phyloP scores from a whole-genome alignment of 2,329 filamentous ascomycete species.

The Pyrenophora teres region DNA sequence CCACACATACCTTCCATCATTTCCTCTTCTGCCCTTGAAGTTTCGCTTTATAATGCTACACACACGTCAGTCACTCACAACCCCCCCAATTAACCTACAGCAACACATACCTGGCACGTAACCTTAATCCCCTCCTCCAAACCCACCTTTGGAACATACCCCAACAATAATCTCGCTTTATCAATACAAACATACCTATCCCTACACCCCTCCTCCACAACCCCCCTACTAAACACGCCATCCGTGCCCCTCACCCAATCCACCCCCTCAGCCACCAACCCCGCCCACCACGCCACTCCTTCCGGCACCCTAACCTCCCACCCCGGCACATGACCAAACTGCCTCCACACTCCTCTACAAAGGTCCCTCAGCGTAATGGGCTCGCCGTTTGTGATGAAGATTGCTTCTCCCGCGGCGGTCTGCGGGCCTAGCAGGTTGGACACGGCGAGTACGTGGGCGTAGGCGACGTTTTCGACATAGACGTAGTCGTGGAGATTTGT shows the following conservation, averaged over 20 bases:
- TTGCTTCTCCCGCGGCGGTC: slow-evolving; percentile 72
- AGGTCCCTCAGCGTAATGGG: slow-evolving; percentile 94
- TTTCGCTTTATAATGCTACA: slow-evolving; percentile 4
- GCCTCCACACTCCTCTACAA: slow-evolving; percentile 74
- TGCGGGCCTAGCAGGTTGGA: slow-evolving; percentile 69
- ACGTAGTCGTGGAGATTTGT: slow-evolving; percentile 73
- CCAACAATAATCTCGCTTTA: slow-evolving; percentile 58
- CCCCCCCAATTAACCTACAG: too few species aligned
- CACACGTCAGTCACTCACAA: neutral
- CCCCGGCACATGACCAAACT: slow-evolving; percentile 59
- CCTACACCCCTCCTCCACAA: slow-evolving; percentile 60
- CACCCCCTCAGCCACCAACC: slow-evolving; percentile 52
- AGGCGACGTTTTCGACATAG: slow-evolving; percentile 70
- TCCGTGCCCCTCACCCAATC: slow-evolving; percentile 54
- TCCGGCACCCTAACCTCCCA: slow-evolving; percentile 57
- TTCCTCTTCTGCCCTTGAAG: slow-evolving; percentile 1
- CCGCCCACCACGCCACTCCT: slow-evolving; percentile 55
- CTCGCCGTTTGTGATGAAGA: slow-evolving; percentile 88
- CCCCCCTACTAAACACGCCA: slow-evolving; percentile 57
- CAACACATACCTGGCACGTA: slow-evolving; percentile 33
- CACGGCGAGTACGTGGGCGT: slow-evolving; percentile 83
- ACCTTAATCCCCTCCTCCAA: slow-evolving; percentile 56
- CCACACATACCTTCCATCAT: neutral
- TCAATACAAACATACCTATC: slow-evolving; percentile 58
- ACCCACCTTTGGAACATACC: slow-evolving; percentile 57